These are phyloP conservation scores for Suhomyces kilbournensis DNA, from an alignment of 805 yeast species.

Conservation along the genomic window DNA sequence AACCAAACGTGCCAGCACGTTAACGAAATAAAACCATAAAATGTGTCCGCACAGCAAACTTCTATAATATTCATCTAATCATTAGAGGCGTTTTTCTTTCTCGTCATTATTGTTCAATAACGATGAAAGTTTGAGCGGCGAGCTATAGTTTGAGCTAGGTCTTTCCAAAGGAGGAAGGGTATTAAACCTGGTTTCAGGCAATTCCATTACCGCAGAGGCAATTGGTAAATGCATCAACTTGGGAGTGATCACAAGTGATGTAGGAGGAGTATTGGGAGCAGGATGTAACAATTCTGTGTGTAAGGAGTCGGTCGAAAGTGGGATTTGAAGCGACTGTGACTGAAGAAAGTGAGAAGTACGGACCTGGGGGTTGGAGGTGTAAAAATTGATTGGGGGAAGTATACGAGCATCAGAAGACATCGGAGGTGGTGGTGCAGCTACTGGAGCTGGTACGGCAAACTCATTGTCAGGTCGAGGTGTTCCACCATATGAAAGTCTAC, in stretches of 20 bases:
- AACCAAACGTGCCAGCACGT: constrained; percentile 1
- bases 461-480: background rate
- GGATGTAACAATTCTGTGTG: background rate
- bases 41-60: background rate
- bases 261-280: background rate
- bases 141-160: background rate
- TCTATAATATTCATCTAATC: background rate
- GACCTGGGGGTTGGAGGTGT: constrained; percentile 1
- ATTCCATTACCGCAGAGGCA: background rate
- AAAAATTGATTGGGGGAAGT: background rate
- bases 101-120: background rate
- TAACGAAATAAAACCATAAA: background rate
- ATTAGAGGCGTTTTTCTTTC: background rate
- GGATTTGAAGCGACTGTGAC: background rate
- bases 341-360: background rate
- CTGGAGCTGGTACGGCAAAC: background rate
- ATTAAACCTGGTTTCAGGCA: background rate
- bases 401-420: background rate
- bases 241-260: background rate
- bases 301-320: background rate
- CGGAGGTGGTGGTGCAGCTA: background rate
- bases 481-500: background rate
- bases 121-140: background rate
- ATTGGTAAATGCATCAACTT: background rate
- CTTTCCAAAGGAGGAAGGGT: background rate